phyloP scores from a whole-genome alignment of 768 basidiomycete genomes.

The Ramaria rubella region DNA sequence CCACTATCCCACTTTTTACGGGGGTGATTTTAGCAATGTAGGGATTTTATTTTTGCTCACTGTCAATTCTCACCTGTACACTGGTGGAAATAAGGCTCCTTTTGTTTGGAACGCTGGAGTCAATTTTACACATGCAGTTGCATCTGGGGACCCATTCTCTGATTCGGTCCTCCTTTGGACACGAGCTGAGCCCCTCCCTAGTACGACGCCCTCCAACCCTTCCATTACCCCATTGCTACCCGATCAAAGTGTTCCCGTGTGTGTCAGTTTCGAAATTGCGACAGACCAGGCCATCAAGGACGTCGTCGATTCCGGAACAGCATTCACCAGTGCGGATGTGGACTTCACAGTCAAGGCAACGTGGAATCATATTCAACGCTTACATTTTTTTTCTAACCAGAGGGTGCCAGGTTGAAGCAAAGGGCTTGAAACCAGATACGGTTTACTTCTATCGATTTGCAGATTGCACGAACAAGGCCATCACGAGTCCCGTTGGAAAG shows the following conservation, averaged over 20 bases:
- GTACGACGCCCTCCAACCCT: constrained; percentile 3
- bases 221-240: constrained; percentile 20
- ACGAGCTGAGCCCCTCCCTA: constrained; percentile 36
- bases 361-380: neutral
- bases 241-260: constrained; percentile 46
- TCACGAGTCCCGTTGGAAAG: constrained; percentile 40
- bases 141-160: constrained; percentile 49
- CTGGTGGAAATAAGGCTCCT: too few species aligned
- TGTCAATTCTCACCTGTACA: too few species aligned
- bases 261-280: constrained; percentile 42
- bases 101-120: constrained; percentile 45
- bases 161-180: constrained; percentile 54
- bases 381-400: neutral
- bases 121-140: constrained; percentile 40
- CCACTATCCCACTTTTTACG: constrained; percentile 46
- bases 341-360: constrained; percentile 47
- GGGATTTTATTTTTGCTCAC: constrained; percentile 9
- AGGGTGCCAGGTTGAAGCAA: constrained; percentile 39
- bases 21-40: constrained; percentile 44
- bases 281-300: constrained; percentile 30
- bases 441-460: constrained; percentile 50
- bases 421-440: constrained; percentile 41
- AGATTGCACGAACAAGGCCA: constrained; percentile 43
- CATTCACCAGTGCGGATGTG: constrained; percentile 32
- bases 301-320: constrained; percentile 32